Conservation (phyloP, 148 eudicot genomes). For the Nepenthes gracilis region DNA sequence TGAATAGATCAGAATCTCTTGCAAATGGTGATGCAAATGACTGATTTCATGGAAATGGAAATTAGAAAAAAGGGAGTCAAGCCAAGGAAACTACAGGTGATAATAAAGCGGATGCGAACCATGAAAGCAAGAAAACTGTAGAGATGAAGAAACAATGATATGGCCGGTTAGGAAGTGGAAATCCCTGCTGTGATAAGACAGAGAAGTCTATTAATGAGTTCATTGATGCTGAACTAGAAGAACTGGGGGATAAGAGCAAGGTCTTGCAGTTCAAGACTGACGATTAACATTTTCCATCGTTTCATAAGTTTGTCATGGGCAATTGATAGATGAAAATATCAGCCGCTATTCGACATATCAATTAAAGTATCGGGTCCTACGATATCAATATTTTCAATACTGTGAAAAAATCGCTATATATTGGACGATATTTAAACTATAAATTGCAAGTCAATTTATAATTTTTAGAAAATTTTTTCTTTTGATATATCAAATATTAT, state of each 20-base stretch:
- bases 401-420: too few species aligned
- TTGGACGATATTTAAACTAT: too few species aligned
- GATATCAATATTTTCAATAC: too few species aligned
- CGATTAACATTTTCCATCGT: neutral
- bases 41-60: neutral
- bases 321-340: too few species aligned
- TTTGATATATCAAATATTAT: too few species aligned
- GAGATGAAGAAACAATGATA: conserved; percentile 49
- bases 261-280: conserved; percentile 20
- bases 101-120: conserved; percentile 12
- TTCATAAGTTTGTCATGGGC: neutral
- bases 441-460: too few species aligned
- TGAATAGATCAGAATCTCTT: neutral
- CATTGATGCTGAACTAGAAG: conserved; percentile 83
- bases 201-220: conserved; percentile 67
- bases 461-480: too few species aligned
- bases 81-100: conserved; percentile 10
- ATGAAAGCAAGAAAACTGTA: conserved; percentile 8
- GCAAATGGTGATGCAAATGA: neutral
- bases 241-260: conserved; percentile 78
- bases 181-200: conserved; percentile 11
- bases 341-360: too few species aligned
- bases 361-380: too few species aligned
- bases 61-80: neutral
- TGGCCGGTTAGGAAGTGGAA: conserved; percentile 21